Percentiles rank a stretch among this genome's conserved stretches.
Evolutionary conservation across 1,284 basidiomycete species (phyloP).

Genomic region (Exobasidium cylindrosporum): DNA sequence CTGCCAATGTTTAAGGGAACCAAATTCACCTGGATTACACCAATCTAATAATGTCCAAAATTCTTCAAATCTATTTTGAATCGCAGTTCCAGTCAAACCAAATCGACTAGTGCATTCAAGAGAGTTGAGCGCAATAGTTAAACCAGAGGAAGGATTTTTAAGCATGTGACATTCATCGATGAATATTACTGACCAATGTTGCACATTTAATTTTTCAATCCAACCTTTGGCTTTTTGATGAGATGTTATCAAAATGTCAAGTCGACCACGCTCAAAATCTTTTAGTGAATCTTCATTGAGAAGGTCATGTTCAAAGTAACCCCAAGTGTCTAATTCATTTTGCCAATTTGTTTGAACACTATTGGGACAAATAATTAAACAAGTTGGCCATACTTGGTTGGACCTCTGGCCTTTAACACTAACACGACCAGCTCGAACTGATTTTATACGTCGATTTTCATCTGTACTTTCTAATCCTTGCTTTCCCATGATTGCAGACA

Average conservation of each 20-base stretch:
- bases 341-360: slow-evolving; percentile 78
- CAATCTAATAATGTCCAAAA: slow-evolving; percentile 64
- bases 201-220: slow-evolving; percentile 65
- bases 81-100: slow-evolving; percentile 75
- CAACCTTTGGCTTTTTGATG: slow-evolving; percentile 61
- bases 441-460: slow-evolving; percentile 62
- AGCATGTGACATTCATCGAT: slow-evolving; percentile 79
- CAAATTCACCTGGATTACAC: slow-evolving; percentile 30
- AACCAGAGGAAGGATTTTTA: slow-evolving; percentile 68
- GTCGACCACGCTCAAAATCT: slow-evolving; percentile 68
- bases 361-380: slow-evolving; percentile 74
- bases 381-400: slow-evolving; percentile 62
- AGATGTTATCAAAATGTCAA: slow-evolving; percentile 59
- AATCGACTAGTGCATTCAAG: slow-evolving; percentile 68
- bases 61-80: slow-evolving; percentile 80
- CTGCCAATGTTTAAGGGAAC: slow-evolving; percentile 15
- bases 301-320: slow-evolving; percentile 47
- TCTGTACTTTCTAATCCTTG: slow-evolving; percentile 64
- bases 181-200: slow-evolving; percentile 58
- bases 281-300: slow-evolving; percentile 21
- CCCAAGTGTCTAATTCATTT: slow-evolving; percentile 69
- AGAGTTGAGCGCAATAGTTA: slow-evolving; percentile 65
- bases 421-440: slow-evolving; percentile 27
- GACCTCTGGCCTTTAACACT: slow-evolving; percentile 21
- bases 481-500: slow-evolving; percentile 81